Conservation (phyloP, 371 early-diverging fungal species). For the Parasitella parasitica region DNA sequence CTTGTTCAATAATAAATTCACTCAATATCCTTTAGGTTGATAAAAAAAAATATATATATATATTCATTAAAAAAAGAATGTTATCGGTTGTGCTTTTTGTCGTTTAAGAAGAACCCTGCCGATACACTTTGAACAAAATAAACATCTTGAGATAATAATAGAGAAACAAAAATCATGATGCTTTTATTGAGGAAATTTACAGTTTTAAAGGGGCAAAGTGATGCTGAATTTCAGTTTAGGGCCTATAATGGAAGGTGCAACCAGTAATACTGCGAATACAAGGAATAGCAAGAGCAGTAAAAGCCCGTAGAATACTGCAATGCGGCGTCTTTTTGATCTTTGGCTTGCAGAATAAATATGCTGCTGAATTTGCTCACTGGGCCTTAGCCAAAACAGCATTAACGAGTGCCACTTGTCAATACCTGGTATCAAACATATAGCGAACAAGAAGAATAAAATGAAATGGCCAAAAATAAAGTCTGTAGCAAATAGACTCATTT, state of each 20-base stretch:
- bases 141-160: too few species aligned
- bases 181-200: not conserved
- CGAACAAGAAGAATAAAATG: slow-evolving; percentile 66
- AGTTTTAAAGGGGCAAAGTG: slow-evolving; percentile 16
- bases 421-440: slow-evolving; percentile 69
- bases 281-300: slow-evolving; percentile 42
- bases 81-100: too few species aligned
- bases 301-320: slow-evolving; percentile 62
- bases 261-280: slow-evolving; percentile 9
- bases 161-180: not conserved
- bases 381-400: slow-evolving; percentile 82
- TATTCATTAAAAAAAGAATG: too few species aligned
- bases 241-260: slow-evolving; percentile 21
- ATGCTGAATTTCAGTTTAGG: slow-evolving; percentile 19
- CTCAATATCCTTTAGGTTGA: slow-evolving; percentile 8
- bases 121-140: too few species aligned
- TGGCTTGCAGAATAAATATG: slow-evolving; percentile 71
- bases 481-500: slow-evolving; percentile 80
- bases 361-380: slow-evolving; percentile 71
- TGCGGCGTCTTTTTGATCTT: slow-evolving; percentile 55
- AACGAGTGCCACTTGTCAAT: slow-evolving; percentile 78
- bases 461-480: slow-evolving; percentile 76
- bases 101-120: too few species aligned
- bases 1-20: slow-evolving; percentile 10
- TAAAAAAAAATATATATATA: not conserved